phyloP scores from a whole-genome alignment of 148 eudicot species.

The Dianthus caryophyllus region DNA sequence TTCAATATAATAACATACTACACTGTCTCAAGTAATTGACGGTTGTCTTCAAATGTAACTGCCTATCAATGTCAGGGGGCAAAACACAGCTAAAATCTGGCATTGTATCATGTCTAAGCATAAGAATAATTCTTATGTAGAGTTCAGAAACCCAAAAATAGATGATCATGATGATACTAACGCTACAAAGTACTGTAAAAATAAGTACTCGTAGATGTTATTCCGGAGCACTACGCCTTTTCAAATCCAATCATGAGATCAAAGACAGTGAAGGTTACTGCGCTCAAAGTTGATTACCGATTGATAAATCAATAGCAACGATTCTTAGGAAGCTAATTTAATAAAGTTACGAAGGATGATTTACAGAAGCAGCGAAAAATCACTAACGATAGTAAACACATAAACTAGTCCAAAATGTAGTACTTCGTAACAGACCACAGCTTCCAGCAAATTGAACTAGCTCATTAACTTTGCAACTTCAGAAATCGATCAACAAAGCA shows the following conservation, averaged over 20 bases:
- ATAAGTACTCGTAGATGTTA: neutral
- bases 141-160: neutral
- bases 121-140: neutral
- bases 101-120: neutral
- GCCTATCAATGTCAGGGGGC: neutral
- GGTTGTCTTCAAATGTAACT: neutral
- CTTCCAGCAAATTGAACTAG: too few relatives aligned
- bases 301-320: neutral
- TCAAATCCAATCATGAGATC: neutral
- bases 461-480: too few relatives aligned
- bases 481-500: too few relatives aligned
- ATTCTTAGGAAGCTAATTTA: too few relatives aligned
- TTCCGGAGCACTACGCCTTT: neutral
- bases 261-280: neutral
- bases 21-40: neutral
- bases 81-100: neutral
- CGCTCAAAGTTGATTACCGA: neutral
- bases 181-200: neutral
- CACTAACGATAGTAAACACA: too few relatives aligned
- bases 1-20: neutral
- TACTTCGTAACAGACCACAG: too few relatives aligned
- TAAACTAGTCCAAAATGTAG: too few relatives aligned
- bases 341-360: too few relatives aligned
- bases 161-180: neutral
- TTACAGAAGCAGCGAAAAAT: neutral